Percentiles rank a stretch among this genome's conserved stretches.
These are phyloP conservation scores for Leccinellum luteum DNA, from an alignment of 768 basidiomycete species.

Conservation along the genomic window DNA sequence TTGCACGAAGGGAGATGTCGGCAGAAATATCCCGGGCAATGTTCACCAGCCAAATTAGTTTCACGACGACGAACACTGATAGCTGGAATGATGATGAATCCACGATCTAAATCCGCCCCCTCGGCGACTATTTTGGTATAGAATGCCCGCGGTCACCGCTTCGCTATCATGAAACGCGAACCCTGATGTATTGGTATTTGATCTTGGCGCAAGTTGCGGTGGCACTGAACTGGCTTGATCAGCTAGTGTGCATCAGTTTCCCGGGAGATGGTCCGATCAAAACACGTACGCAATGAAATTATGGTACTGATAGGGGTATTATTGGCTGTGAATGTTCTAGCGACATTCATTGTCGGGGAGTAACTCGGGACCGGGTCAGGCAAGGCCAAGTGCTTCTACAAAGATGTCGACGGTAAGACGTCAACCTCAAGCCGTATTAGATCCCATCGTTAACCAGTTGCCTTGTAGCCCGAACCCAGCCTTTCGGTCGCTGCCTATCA, in stretches of 20 bases:
- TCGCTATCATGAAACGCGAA: background rate
- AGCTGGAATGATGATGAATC: background rate
- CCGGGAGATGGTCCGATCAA: background rate
- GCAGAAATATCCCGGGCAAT: background rate
- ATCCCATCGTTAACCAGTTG: background rate
- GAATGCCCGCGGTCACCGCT: background rate
- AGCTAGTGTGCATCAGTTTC: background rate
- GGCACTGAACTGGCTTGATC: background rate
- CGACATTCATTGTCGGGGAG: too few species aligned
- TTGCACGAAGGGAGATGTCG: slow-evolving; percentile 7
- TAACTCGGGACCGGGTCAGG: background rate
- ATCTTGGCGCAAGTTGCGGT: background rate
- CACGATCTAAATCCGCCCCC: background rate
- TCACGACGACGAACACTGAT: background rate
- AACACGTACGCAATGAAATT: background rate
- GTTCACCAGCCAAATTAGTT: slow-evolving; percentile 12
- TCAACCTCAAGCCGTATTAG: background rate
- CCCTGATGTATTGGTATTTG: background rate
- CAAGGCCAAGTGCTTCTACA: background rate
- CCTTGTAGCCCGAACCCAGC: background rate
- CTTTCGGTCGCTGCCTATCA: background rate
- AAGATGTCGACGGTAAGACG: background rate
- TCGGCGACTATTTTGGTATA: background rate
- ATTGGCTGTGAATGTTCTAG: background rate
- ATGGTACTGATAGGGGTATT: background rate